Conservation (phyloP, 805 yeast genomes). For the Lipomyces lipofer region DNA sequence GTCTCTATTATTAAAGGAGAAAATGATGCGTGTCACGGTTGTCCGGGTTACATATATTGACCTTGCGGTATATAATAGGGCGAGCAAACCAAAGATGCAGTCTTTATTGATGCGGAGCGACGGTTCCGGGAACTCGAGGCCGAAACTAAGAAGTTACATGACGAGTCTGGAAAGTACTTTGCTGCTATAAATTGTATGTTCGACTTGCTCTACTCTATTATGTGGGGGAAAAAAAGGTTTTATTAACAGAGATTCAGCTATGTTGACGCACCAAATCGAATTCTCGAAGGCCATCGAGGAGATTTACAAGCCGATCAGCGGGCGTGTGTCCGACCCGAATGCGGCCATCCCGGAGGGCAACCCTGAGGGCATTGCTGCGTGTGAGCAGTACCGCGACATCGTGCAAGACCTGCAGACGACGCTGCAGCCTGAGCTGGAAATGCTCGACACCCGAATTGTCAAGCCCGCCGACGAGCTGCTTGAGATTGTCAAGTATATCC, state of each 20-base stretch:
- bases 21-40: too few species aligned
- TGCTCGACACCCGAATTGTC: constrained; percentile 86
- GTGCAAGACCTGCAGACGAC: constrained; percentile 83
- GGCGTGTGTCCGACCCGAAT: constrained; percentile 86
- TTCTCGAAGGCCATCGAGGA: constrained; percentile 95
- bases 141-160: constrained; percentile 85
- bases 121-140: constrained; percentile 88
- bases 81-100: constrained; percentile 69
- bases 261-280: constrained; percentile 90
- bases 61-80: constrained; percentile 37
- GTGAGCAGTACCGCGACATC: constrained; percentile 85
- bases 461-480: constrained; percentile 89
- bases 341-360: constrained; percentile 86
- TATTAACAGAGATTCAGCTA: constrained; percentile 51
- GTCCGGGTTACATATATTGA: too few species aligned
- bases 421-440: constrained; percentile 86
- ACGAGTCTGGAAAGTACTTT: constrained; percentile 87
- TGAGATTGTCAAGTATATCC: constrained; percentile 73
- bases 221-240: background rate
- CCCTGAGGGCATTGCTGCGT: constrained; percentile 94
- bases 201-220: background rate
- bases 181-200: constrained; percentile 74
- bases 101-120: constrained; percentile 92
- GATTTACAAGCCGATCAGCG: constrained; percentile 93
- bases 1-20: too few species aligned